Conservation (phyloP, 805 yeast genomes). For the Wickerhamomyces strasburgensis region DNA sequence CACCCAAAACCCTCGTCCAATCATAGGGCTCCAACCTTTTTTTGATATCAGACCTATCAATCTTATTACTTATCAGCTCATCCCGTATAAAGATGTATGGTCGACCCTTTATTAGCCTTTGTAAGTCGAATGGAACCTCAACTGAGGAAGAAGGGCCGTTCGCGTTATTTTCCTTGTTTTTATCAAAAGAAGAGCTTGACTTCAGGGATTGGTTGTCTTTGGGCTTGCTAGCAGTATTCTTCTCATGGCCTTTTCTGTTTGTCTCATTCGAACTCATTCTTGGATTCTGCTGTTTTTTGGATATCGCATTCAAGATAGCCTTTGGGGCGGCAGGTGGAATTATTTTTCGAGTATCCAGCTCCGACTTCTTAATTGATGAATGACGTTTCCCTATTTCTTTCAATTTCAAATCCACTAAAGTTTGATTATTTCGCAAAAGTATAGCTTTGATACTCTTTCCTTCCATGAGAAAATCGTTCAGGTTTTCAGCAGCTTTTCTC, state of each 20-base stretch:
- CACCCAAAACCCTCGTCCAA: conserved; percentile 63
- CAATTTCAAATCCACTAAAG: conserved; percentile 27
- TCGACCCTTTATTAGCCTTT: conserved; percentile 45
- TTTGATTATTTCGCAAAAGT: conserved; percentile 42
- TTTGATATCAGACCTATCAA: conserved; percentile 54
- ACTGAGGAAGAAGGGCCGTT: conserved; percentile 1
- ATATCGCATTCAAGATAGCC: conserved; percentile 16
- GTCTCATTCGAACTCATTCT: conserved; percentile 9
- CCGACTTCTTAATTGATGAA: conserved; percentile 14
- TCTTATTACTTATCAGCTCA: conserved; percentile 34
- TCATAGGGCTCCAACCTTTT: conserved; percentile 51
- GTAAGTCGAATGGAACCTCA: conserved; percentile 44
- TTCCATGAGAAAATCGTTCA: conserved; percentile 41
- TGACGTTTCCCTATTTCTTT: conserved; percentile 6
- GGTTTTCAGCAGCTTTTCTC: conserved; percentile 35
- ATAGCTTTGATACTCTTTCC: conserved; percentile 50
- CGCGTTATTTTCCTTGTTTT: neutral
- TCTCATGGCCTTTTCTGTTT: conserved; percentile 4
- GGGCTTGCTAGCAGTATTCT: no score
- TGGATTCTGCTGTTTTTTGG: conserved; percentile 11
- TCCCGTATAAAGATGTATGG: conserved; percentile 55
- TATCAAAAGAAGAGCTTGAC: neutral
- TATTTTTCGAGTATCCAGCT: conserved; percentile 23
- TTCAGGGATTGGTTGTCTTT: no score
- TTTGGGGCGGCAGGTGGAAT: conserved; percentile 24